A percentile compares a stretch with the other conserved stretches of the same genome.
phyloP scores from a whole-genome alignment of 2,329 filamentous ascomycete species.

The Thelonectria rubi region DNA sequence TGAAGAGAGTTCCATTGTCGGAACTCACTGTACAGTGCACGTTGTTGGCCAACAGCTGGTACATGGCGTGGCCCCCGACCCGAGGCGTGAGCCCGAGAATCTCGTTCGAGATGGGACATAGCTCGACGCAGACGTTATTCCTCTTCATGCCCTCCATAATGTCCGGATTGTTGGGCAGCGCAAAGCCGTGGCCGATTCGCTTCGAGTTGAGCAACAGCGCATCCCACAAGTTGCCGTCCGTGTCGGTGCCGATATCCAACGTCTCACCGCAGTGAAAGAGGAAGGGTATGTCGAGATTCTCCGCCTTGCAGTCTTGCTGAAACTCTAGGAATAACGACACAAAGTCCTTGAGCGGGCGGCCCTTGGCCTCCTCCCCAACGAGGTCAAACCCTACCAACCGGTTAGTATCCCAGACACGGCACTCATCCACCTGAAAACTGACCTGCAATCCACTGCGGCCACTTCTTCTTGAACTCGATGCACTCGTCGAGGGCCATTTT shows the following conservation, averaged over 20 bases:
- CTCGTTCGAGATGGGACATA: conserved; percentile 82
- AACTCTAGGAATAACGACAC: conserved; percentile 66
- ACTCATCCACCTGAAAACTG: conserved; percentile 39
- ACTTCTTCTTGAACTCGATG: conserved; percentile 65
- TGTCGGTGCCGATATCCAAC: conserved; percentile 69
- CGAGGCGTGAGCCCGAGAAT: conserved; percentile 74
- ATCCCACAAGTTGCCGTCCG: conserved; percentile 74
- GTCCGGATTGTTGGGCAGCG: conserved; percentile 71
- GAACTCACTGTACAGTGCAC: conserved; percentile 79
- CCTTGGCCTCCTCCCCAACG: conserved; percentile 72
- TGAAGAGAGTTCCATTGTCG: conserved; percentile 78
- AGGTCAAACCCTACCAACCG: conserved; percentile 68
- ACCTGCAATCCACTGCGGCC: conserved; percentile 71
- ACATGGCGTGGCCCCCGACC: conserved; percentile 72
- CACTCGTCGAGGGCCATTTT: conserved; percentile 67
- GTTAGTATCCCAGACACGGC: background rate
- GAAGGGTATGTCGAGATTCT: conserved; percentile 70
- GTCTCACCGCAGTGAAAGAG: conserved; percentile 83
- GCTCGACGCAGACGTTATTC: conserved; percentile 74
- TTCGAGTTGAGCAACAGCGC: conserved; percentile 72
- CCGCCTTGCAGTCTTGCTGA: conserved; percentile 57
- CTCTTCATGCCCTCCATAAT: conserved; percentile 73
- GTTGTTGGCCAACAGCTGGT: conserved; percentile 74
- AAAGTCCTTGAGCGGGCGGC: conserved; percentile 66
- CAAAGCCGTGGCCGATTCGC: conserved; percentile 79